Evolutionary conservation across 2,329 filamentous ascomycete species (phyloP).

Genomic region (Plenodomus biglobosus): DNA sequence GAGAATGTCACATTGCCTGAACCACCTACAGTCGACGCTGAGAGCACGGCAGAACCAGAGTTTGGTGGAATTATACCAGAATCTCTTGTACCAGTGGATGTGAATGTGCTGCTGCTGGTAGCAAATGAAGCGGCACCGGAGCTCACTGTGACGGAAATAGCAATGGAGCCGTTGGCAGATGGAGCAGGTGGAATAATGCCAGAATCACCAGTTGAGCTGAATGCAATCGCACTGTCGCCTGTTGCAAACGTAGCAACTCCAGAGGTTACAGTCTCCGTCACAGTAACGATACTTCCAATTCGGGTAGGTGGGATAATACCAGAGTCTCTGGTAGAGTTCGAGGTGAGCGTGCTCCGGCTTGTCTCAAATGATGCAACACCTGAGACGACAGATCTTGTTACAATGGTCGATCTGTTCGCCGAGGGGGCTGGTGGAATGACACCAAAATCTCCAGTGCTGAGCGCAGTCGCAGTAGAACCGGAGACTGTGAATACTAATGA

Average conservation of each 20-base stretch:
- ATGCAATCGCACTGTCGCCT: slow-evolving; percentile 2
- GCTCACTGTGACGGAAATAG: not conserved
- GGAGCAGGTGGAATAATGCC: slow-evolving; percentile 7
- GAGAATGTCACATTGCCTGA: not conserved
- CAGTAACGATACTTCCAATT: slow-evolving; percentile 1
- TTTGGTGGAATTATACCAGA: slow-evolving; percentile 10
- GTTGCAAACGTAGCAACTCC: slow-evolving; percentile 3
- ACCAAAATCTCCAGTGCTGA: slow-evolving; percentile 10
- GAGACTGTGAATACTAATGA: not conserved
- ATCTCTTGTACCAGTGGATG: slow-evolving; percentile 6
- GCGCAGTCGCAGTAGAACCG: slow-evolving; percentile 5
- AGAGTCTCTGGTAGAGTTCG: slow-evolving; percentile 10
- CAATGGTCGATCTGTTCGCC: slow-evolving; percentile 1
- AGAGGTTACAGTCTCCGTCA: not conserved
- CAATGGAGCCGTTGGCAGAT: not conserved
- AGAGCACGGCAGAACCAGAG: not conserved
- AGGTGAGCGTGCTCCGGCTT: slow-evolving; percentile 4
- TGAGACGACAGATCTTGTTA: not conserved
- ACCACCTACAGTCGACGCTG: slow-evolving; percentile 4
- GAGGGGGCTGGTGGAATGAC: slow-evolving; percentile 11
- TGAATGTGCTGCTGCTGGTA: slow-evolving; percentile 10
- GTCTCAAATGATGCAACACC: slow-evolving; percentile 3
- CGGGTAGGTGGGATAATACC: slow-evolving; percentile 12
- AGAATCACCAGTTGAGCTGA: slow-evolving; percentile 10
- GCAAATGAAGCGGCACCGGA: slow-evolving; percentile 13